Percentiles rank a stretch among this genome's conserved stretches.
These are phyloP conservation scores for Venturia asperata DNA, from an alignment of 2,329 filamentous ascomycete species.

Conservation along the genomic window DNA sequence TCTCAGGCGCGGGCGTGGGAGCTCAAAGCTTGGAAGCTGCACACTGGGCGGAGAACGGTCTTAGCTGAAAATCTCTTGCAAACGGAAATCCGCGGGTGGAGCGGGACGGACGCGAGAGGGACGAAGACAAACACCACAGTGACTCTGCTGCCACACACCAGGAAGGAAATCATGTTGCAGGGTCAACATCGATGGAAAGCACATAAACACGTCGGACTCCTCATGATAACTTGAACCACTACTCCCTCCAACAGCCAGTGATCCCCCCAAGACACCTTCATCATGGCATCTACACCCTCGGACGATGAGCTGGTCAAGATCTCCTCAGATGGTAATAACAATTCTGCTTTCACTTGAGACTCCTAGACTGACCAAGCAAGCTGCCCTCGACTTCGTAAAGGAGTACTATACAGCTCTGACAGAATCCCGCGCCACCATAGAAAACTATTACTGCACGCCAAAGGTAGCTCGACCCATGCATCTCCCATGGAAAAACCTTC, in stretches of 20 bases:
- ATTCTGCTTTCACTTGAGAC: neutral
- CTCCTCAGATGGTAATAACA: conserved; percentile 15
- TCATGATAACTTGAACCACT: neutral
- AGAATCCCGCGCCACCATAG: conserved; percentile 49
- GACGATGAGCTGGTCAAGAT: conserved; percentile 9
- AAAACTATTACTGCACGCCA: conserved; percentile 61
- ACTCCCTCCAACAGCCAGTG: neutral
- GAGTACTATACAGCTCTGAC: conserved; percentile 71
- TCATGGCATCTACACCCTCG: neutral
- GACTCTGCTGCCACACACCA: neutral
- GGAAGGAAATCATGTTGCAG: neutral
- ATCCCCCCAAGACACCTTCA: neutral
- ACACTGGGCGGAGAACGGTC: neutral
- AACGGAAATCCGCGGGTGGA: neutral
- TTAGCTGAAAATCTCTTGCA: conserved; percentile 3
- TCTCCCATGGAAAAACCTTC: neutral
- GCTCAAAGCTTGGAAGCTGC: neutral
- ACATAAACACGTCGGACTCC: neutral
- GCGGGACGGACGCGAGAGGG: neutral
- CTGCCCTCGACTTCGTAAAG: conserved; percentile 63
- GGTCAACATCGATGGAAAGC: neutral
- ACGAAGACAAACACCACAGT: neutral
- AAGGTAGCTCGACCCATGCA: conserved; percentile 21
- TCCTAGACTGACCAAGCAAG: conserved; percentile 35
- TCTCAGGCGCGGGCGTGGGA: neutral